phyloP scores from a whole-genome alignment of 495 filamentous ascomycete genomes.

The Gamarada debralockiae region DNA sequence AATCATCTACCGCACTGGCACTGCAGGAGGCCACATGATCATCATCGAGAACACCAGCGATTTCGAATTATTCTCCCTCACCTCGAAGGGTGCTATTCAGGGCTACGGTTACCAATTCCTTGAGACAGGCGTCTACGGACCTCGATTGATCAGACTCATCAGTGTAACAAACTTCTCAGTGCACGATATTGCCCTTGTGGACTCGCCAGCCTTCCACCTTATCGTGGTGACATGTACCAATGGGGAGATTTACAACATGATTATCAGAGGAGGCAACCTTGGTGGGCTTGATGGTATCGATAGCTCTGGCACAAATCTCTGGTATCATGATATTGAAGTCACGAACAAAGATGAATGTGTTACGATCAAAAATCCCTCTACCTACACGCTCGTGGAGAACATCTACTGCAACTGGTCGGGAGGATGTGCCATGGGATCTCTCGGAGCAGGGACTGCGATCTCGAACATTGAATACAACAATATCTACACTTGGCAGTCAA shows the following conservation, averaged over 20 bases:
- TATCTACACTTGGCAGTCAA: background rate
- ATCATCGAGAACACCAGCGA: conserved; percentile 38
- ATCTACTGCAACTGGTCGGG: conserved; percentile 53
- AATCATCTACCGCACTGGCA: conserved; percentile 34
- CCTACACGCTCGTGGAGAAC: conserved; percentile 47
- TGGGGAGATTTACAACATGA: conserved; percentile 48
- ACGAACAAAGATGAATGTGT: conserved; percentile 55
- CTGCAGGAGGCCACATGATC: conserved; percentile 41
- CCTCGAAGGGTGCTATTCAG: conserved; percentile 43
- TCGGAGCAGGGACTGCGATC: conserved; percentile 10
- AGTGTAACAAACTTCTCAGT: conserved; percentile 40
- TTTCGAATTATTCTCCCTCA: conserved; percentile 46
- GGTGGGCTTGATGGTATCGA: conserved; percentile 50
- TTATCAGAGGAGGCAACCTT: conserved; percentile 43
- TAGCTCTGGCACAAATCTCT: conserved; percentile 43
- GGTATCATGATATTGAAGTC: conserved; percentile 48
- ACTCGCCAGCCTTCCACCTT: conserved; percentile 46
- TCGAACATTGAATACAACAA: background rate
- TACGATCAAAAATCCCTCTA: conserved; percentile 44
- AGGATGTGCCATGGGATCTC: conserved; percentile 46
- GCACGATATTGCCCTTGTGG: conserved; percentile 47
- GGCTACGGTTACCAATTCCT: conserved; percentile 41
- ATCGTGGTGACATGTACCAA: conserved; percentile 41
- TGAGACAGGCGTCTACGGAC: conserved; percentile 21
- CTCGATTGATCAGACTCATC: conserved; percentile 36